Evolutionary conservation across 2,329 filamentous ascomycete genomes (phyloP).

Genomic region (Colletotrichum gloeosporioides): DNA sequence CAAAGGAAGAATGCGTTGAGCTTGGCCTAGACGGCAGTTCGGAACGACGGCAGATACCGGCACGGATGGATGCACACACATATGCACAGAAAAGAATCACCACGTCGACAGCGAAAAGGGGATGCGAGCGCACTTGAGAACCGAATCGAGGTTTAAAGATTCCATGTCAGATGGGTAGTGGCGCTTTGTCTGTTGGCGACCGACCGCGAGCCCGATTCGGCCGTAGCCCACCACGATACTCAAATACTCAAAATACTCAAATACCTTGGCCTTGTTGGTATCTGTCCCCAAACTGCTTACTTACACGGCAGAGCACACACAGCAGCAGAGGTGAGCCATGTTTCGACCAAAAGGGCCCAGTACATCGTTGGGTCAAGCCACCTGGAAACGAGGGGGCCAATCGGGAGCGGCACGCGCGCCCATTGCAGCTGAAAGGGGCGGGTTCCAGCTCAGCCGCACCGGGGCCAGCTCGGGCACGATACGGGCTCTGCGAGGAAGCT

Average conservation of each 20-base stretch:
- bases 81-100: background rate
- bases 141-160: background rate
- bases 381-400: background rate
- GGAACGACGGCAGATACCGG: background rate
- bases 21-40: background rate
- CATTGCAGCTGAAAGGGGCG: background rate
- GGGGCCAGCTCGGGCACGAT: background rate
- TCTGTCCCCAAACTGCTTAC: background rate
- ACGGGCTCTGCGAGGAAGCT: background rate
- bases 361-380: background rate
- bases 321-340: background rate
- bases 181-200: background rate
- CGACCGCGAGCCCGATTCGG: background rate
- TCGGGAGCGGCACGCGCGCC: background rate
- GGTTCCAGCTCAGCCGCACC: conserved; percentile 10
- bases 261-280: background rate
- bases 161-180: background rate
- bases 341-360: background rate
- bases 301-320: background rate
- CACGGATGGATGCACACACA: background rate
- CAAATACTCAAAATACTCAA: background rate
- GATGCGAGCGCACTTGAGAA: background rate
- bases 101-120: background rate
- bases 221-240: background rate
- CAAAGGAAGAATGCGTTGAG: background rate